Base-by-base conservation (phyloP, 768 basidiomycete species). In the Termitomyces bulborhizus region DNA sequence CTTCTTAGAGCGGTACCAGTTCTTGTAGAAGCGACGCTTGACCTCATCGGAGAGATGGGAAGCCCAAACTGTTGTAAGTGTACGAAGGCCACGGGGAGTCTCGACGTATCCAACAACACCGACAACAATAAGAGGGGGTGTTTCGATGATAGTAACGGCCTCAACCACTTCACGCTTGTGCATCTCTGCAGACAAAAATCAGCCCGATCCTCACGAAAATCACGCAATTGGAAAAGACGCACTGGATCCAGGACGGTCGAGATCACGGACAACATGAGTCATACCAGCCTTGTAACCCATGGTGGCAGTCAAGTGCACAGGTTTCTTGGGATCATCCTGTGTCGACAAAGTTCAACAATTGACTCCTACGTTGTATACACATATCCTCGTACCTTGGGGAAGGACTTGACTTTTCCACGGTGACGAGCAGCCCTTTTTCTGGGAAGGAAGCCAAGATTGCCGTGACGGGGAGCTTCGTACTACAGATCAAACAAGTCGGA, bases 261-360 rank as follows among this genome's bases (percentile, higher is more conserved):
- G 91, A 70, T 99, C 97, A 69, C 97, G 91, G 60, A 99, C 95
- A 66, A 99, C 83, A 71, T 99, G 97, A 75, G 94, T 98, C 96
- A 98, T 98, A 66, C 97, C 97, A 62, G 97, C 97, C 85, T 99
- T 99, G 88, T 98, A 99, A 65, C 96, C 97, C 86, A 99, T 84
- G 71, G 89, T 79, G 63, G 97, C 97, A 67, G 97, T 99, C 76
- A 99, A 82, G 78, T 99, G 97, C 58, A 96, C 93, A 55, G 92
- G 93, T 76, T 97, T 97, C 82, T 94, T 98, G 76, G 94, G 85
- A 81, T 99, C 96, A 85, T 99, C 97, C 96, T 97, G 63, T 15
- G 55, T 24, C 37, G 32, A 51, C 21, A 24, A 48, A 49, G 49
- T 54, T 46, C 41, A 49, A 27, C 29, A 29, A 46, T 27, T 21